phyloP scores from a whole-genome alignment of 345 rosid species.

The Alliaria petiolata region DNA sequence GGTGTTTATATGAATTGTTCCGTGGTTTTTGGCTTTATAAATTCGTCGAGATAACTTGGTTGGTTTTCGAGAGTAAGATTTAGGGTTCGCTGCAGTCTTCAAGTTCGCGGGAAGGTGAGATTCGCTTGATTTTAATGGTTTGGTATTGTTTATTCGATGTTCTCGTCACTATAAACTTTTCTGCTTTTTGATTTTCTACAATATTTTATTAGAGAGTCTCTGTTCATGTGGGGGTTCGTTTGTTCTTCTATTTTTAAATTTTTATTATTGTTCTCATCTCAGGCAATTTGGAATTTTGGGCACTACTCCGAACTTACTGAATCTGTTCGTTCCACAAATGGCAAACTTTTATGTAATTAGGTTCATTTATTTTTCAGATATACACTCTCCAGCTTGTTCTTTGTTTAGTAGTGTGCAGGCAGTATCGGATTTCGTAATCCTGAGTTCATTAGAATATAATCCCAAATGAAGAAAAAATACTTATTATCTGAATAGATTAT shows the following conservation, averaged over 20 bases:
- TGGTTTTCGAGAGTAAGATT: background rate
- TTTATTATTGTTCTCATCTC: background rate
- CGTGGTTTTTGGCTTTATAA: background rate
- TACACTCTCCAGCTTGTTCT: background rate
- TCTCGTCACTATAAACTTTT: background rate
- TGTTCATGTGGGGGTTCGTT: constrained; percentile 29
- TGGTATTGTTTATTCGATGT: background rate
- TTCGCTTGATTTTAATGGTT: background rate
- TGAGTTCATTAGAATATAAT: background rate
- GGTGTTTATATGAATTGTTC: background rate
- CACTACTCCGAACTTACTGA: background rate
- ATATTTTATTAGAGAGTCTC: constrained; percentile 21
- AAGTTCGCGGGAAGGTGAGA: constrained; percentile 25
- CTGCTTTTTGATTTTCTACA: background rate
- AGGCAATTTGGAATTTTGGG: background rate
- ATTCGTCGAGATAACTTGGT: constrained; percentile 32
- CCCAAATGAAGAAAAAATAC: background rate
- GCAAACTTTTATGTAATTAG: background rate
- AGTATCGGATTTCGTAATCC: background rate
- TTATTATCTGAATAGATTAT: background rate
- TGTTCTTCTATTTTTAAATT: background rate
- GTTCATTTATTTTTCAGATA: background rate
- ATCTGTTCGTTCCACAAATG: background rate
- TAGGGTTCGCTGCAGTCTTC: constrained; percentile 14
- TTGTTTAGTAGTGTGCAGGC: background rate